Evolutionary conservation across 345 rosid species (phyloP).

Genomic region (Moricandia arvensis): DNA sequence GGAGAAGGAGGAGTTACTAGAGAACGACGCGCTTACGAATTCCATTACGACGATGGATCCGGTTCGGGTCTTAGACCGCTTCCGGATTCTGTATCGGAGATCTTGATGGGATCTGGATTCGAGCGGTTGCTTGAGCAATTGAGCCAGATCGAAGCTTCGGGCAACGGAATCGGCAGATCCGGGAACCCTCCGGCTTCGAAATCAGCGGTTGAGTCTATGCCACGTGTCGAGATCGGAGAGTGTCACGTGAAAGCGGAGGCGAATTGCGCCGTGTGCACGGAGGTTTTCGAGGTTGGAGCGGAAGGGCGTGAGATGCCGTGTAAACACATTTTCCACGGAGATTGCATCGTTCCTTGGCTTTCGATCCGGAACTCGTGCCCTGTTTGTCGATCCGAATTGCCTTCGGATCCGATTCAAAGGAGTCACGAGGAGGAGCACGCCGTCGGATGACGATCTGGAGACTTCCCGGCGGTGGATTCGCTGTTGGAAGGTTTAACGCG

Average conservation of each 20-base stretch:
- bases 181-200: conserved; percentile 75
- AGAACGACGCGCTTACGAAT: conserved; percentile 47
- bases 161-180: conserved; percentile 46
- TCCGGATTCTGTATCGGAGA: conserved; percentile 63
- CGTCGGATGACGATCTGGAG: conserved; percentile 75
- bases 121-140: conserved; percentile 65
- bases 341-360: conserved; percentile 76
- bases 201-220: conserved; percentile 64
- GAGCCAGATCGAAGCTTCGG: conserved; percentile 52
- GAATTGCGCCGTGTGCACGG: conserved; percentile 79
- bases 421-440: conserved; percentile 26
- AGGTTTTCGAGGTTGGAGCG: conserved; percentile 54
- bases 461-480: conserved; percentile 82
- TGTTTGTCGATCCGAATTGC: conserved; percentile 63
- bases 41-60: conserved; percentile 68
- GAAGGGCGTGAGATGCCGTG: conserved; percentile 82
- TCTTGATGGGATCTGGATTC: conserved; percentile 73
- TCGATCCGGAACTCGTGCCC: conserved; percentile 73
- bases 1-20: neutral
- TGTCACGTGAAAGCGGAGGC: conserved; percentile 43
- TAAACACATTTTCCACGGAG: conserved; percentile 67
- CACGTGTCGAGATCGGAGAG: conserved; percentile 48
- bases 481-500: conserved; percentile 70
- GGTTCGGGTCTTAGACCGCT: conserved; percentile 66
- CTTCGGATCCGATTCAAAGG: conserved; percentile 38